A percentile compares a stretch with the other conserved stretches of the same genome.
Conservation (phyloP, 148 eudicot genomes). For the Chenopodium quinoa region DNA sequence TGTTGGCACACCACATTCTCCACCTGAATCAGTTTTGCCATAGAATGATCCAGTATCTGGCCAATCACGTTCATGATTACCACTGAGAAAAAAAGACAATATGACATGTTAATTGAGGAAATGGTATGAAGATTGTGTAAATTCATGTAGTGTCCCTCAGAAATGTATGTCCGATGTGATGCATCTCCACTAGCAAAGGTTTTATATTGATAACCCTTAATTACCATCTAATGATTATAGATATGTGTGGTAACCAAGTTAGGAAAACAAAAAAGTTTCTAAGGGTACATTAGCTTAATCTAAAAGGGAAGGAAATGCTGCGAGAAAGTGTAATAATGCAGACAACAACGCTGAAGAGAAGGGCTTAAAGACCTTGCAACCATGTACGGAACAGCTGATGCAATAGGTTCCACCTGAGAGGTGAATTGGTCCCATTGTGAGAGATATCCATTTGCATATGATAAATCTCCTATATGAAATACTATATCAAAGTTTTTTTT, state of each 20-base stretch:
- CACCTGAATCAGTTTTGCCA: slow-evolving; percentile 63
- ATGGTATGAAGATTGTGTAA: neutral
- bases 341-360: neutral
- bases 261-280: neutral
- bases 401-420: slow-evolving; percentile 77
- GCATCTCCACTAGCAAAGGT: neutral
- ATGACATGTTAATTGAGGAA: neutral
- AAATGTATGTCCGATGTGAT: neutral
- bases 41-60: slow-evolving; percentile 76
- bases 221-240: neutral
- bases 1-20: slow-evolving; percentile 88
- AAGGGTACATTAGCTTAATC: neutral
- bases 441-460: slow-evolving; percentile 77
- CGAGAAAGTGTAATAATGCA: neutral
- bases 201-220: neutral
- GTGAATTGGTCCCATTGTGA: slow-evolving; percentile 98
- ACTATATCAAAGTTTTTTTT: slow-evolving; percentile 69
- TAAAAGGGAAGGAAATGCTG: neutral
- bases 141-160: neutral
- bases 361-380: slow-evolving; percentile 58
- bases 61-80: slow-evolving; percentile 95
- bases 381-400: slow-evolving; percentile 84
- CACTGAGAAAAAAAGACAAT: slow-evolving; percentile 36
- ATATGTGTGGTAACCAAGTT: neutral
- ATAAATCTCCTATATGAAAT: slow-evolving; percentile 78